Evolutionary conservation across 1,284 basidiomycete genomes (phyloP), one percentile per base, ranked within the genome.

Genomic region (Apiotrichum brassicae): DNA sequence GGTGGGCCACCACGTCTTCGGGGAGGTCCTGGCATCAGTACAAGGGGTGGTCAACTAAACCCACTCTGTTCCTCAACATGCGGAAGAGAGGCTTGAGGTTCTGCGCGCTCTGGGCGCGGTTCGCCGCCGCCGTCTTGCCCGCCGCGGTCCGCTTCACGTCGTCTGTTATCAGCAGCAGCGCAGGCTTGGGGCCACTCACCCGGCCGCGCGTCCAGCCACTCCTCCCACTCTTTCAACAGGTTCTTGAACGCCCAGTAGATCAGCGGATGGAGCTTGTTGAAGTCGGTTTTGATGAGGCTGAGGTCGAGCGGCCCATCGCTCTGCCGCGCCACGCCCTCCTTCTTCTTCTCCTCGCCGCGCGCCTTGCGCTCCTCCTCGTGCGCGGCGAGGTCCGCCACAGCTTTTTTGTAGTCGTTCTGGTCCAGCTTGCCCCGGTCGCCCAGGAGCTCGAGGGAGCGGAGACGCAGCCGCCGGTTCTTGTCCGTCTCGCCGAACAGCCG

Each of bases 61-160:
- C 47, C 70, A 90, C 87, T 60, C 90, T 80, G 68, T 84, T 84
- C 34, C 91, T 84, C 25, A 98, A 76, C 20, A 81, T 78, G 65
- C 92, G 93, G 80, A 98, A 97, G 1, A 99, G 77, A 0, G 95
- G 95, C 68, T 99, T 98, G 34, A 99, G 79, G 68, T 98, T 94
- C 62, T 97, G 87, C 8, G 87, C 91, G 4, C 92, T 93, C 65
- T 97, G 93, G 1, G 91, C 84, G 70, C 97, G 93, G 0, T 88
- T 95, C 1, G 94, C 94, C 1, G 91, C 87, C 1, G 93, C 93
- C 14, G 93, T 76, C 71, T 92, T 97, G 20, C 95, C 95, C 65
- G 94, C 90, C 0, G 82, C 86, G 3, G 88, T 86, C 22, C 83
- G 84, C 65, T 91, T 92, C 56, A 97, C 75, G 13, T 76, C 66